Conservation (phyloP, 768 basidiomycete genomes). For the Rhodosporidiobolus odoratus region DNA sequence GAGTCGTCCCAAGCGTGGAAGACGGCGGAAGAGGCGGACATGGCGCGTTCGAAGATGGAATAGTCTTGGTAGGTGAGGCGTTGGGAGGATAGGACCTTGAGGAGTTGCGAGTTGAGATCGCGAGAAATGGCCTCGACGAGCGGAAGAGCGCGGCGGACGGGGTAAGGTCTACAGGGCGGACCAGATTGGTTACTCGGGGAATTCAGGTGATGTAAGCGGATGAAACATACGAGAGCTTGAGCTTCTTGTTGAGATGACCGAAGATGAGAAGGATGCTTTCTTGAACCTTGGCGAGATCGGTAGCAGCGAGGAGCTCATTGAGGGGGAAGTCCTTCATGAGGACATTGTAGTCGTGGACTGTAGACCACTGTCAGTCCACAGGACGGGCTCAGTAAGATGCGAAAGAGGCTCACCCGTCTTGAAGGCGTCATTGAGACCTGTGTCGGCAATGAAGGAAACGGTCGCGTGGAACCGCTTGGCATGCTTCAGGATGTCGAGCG, state of each 20-base stretch:
- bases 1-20: conserved; percentile 77
- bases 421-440: conserved; percentile 87
- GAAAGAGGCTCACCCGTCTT: conserved; percentile 61
- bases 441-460: conserved; percentile 95
- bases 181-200: neutral
- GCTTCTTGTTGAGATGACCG: conserved; percentile 87
- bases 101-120: conserved; percentile 92
- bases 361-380: too few relatives aligned
- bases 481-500: conserved; percentile 75
- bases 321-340: conserved; percentile 99
- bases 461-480: conserved; percentile 97
- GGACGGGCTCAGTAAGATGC: neutral
- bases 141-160: conserved; percentile 88
- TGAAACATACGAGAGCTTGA: conserved; percentile 64
- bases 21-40: conserved; percentile 66
- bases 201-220: too few relatives aligned
- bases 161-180: conserved; percentile 63
- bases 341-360: conserved; percentile 96
- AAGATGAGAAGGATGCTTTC: conserved; percentile 83
- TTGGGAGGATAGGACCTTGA: conserved; percentile 83
- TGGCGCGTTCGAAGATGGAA: conserved; percentile 82
- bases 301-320: conserved; percentile 91
- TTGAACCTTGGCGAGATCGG: conserved; percentile 90
- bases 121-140: conserved; percentile 96
- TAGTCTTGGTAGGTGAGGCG: conserved; percentile 90